Evolutionary conservation across 139 green algal genomes (phyloP).

Genomic region (Chlorella sp.): DNA sequence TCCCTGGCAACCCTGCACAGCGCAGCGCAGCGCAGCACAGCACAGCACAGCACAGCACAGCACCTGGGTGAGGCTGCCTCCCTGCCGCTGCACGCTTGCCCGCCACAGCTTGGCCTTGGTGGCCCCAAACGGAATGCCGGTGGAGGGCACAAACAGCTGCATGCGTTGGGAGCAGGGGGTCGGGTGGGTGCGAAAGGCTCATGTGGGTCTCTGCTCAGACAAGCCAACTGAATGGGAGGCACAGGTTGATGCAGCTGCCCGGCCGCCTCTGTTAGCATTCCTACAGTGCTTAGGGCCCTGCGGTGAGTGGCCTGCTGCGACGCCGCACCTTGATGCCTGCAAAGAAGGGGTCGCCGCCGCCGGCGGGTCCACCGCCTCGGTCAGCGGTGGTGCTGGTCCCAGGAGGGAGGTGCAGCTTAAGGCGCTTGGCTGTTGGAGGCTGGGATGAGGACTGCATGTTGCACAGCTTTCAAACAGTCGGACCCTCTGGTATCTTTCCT

Average conservation of each 20-base stretch:
- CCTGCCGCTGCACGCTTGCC: background rate
- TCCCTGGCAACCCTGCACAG: too few species aligned
- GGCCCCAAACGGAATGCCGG: background rate
- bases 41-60: background rate
- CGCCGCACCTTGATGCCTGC: background rate
- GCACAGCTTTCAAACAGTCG: too few species aligned
- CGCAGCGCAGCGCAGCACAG: background rate
- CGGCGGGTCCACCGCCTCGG: too few species aligned
- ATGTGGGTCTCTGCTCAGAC: too few species aligned
- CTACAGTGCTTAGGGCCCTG: background rate
- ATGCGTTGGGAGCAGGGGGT: background rate
- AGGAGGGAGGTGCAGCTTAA: background rate
- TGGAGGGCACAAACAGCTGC: constrained; percentile 21
- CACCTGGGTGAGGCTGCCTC: constrained; percentile 11
- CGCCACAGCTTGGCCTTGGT: background rate
- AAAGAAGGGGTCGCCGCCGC: background rate
- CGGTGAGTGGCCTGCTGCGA: background rate
- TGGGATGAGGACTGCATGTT: background rate
- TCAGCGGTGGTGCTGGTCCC: too few species aligned
- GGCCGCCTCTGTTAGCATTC: background rate
- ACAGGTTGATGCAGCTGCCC: background rate
- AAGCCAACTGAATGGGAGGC: too few species aligned
- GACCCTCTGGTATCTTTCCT: too few species aligned
- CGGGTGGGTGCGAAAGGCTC: background rate
- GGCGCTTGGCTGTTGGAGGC: background rate